phyloP scores from a whole-genome alignment of 495 filamentous ascomycete species.

The Hypoxylon crocopeplum region DNA sequence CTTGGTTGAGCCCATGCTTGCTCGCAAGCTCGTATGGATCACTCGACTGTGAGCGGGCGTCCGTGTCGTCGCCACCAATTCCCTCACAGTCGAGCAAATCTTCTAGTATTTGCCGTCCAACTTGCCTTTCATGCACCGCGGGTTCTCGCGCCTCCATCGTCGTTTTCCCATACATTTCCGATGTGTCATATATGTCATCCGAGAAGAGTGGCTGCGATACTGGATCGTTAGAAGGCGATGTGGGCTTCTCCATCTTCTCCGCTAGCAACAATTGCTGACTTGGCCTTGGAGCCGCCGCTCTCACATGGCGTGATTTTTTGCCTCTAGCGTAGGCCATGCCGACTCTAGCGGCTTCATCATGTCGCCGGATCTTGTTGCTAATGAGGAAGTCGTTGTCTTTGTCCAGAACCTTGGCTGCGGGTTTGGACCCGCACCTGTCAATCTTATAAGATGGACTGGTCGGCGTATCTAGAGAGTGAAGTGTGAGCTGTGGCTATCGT shows the following conservation, averaged over 20 bases:
- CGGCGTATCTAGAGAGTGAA: not conserved
- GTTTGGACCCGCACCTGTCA: not conserved
- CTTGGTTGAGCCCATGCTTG: not conserved
- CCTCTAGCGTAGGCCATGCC: not conserved
- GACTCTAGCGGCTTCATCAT: constrained; percentile 1
- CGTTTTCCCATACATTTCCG: not conserved
- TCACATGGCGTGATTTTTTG: not conserved
- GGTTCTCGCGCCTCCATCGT: not conserved
- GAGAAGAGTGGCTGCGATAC: constrained; percentile 16
- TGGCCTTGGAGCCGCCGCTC: not conserved
- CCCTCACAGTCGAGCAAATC: constrained; percentile 9
- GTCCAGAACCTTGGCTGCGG: constrained; percentile 26
- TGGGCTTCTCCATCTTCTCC: not conserved
- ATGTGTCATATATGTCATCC: constrained; percentile 7
- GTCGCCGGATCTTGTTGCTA: constrained; percentile 33
- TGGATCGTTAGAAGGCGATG: not conserved
- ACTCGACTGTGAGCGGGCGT: not conserved
- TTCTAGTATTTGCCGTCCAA: constrained; percentile 15
- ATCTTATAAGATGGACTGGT: not conserved
- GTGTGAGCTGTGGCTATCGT: not conserved
- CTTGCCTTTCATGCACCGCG: not conserved
- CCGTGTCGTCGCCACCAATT: not conserved
- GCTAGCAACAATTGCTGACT: not conserved
- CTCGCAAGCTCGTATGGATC: not conserved
- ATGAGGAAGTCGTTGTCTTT: constrained; percentile 32